A percentile compares a stretch with the other conserved stretches of the same genome.
Evolutionary conservation across 2,329 filamentous ascomycete genomes (phyloP).

Genomic region (Fusarium sp.): DNA sequence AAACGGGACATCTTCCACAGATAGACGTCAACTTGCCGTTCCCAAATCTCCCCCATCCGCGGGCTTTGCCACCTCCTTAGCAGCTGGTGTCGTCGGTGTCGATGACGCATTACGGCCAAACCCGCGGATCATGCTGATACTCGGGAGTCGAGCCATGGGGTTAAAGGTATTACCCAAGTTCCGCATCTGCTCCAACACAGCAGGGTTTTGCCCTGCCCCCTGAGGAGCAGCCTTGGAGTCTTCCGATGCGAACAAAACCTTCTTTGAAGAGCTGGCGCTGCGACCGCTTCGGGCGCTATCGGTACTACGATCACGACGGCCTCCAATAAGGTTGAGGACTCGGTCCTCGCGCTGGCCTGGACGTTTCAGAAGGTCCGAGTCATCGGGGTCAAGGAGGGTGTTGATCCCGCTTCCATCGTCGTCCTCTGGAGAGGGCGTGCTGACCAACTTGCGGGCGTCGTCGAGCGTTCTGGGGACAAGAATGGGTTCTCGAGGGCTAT

Average conservation of each 20-base stretch:
- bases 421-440: slow-evolving; percentile 76
- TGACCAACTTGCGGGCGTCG: slow-evolving; percentile 91
- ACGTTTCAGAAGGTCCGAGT: slow-evolving; percentile 52
- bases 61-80: slow-evolving; percentile 56
- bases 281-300: slow-evolving; percentile 80
- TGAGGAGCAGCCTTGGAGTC: slow-evolving; percentile 50
- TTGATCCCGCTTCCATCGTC: slow-evolving; percentile 74
- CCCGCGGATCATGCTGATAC: slow-evolving; percentile 81
- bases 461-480: slow-evolving; percentile 90
- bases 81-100: slow-evolving; percentile 55
- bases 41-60: slow-evolving; percentile 71
- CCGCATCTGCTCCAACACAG: slow-evolving; percentile 84
- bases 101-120: slow-evolving; percentile 74
- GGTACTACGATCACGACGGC: slow-evolving; percentile 81
- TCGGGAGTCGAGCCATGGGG: slow-evolving; percentile 83
- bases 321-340: slow-evolving; percentile 80
- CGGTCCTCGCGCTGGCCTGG: slow-evolving; percentile 70
- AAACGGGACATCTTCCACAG: not conserved
- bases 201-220: slow-evolving; percentile 60
- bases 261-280: slow-evolving; percentile 75
- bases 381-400: slow-evolving; percentile 63
- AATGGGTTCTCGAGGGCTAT: slow-evolving; percentile 62
- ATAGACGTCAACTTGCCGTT: slow-evolving; percentile 62
- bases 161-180: slow-evolving; percentile 87
- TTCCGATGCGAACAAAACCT: slow-evolving; percentile 65